phyloP scores from a whole-genome alignment of 1,284 basidiomycete genomes.

The Ganoderma resinaceum region DNA sequence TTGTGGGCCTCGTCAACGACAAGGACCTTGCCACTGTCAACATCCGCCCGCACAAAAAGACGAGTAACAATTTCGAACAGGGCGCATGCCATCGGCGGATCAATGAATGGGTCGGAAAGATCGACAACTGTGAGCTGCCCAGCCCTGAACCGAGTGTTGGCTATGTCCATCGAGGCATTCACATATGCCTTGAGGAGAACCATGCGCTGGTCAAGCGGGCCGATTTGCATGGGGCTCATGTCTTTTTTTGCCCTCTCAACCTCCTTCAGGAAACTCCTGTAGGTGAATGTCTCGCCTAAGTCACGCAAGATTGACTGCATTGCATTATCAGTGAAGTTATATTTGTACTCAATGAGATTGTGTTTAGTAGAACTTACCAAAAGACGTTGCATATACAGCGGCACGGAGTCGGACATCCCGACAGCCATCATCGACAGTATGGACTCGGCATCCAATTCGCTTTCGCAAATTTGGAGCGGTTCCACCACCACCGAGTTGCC shows the following conservation, averaged over 20 bases:
- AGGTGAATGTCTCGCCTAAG: constrained; percentile 55
- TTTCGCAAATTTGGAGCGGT: constrained; percentile 63
- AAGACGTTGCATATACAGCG: constrained; percentile 71
- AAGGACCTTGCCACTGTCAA: constrained; percentile 71
- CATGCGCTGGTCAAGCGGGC: constrained; percentile 65
- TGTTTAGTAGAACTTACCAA: constrained; percentile 47
- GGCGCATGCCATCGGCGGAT: constrained; percentile 67
- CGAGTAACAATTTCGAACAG: constrained; percentile 74
- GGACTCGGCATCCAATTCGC: constrained; percentile 71
- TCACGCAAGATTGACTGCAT: constrained; percentile 50
- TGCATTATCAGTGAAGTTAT: background rate
- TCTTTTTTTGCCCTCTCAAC: constrained; percentile 54
- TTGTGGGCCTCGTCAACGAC: constrained; percentile 82
- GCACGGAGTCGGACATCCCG: constrained; percentile 62
- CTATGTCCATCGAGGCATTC: constrained; percentile 37
- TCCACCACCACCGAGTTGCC: constrained; percentile 56
- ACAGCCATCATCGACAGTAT: constrained; percentile 75
- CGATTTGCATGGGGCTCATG: constrained; percentile 60
- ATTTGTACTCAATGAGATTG: background rate
- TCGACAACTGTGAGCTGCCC: constrained; percentile 71
- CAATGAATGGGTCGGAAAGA: constrained; percentile 76
- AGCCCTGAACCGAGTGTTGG: constrained; percentile 48
- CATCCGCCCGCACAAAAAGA: constrained; percentile 67
- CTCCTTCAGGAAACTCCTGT: constrained; percentile 52
- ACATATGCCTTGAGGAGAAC: constrained; percentile 62